phyloP scores from a whole-genome alignment of 345 rosid genomes.

The Combretum micranthum region DNA sequence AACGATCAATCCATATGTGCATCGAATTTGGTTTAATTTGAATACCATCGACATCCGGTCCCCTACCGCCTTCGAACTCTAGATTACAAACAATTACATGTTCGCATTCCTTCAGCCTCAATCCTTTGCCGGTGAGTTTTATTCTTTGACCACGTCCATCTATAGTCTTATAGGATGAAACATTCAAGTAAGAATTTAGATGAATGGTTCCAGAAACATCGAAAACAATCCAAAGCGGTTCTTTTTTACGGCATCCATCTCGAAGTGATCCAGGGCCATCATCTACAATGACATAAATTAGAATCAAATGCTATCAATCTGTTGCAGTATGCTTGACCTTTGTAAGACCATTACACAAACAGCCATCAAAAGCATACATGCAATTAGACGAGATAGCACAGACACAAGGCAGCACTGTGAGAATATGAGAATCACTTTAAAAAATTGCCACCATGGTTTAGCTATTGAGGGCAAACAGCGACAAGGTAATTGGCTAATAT shows the following conservation, averaged over 20 bases:
- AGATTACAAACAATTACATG: slow-evolving; percentile 82
- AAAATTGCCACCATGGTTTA: too few relatives aligned
- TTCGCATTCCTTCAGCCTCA: slow-evolving; percentile 78
- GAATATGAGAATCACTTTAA: too few relatives aligned
- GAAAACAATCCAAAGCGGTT: slow-evolving; percentile 89
- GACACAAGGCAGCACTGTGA: too few relatives aligned
- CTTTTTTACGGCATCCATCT: slow-evolving; percentile 65
- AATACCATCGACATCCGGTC: slow-evolving; percentile 83
- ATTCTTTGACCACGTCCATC: slow-evolving; percentile 91
- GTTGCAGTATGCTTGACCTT: background rate
- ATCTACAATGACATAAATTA: slow-evolving; percentile 33
- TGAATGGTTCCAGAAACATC: slow-evolving; percentile 71
- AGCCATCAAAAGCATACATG: background rate
- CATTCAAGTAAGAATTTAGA: slow-evolving; percentile 50
- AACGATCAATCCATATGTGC: slow-evolving; percentile 87
- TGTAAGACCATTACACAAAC: too few relatives aligned
- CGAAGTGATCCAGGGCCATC: slow-evolving; percentile 90
- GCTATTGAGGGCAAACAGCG: too few relatives aligned
- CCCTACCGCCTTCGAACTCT: slow-evolving; percentile 82
- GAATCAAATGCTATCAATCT: background rate
- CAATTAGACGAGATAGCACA: too few relatives aligned
- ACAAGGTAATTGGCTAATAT: too few relatives aligned
- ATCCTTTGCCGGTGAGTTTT: slow-evolving; percentile 82
- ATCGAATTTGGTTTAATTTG: slow-evolving; percentile 91
- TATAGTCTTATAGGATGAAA: slow-evolving; percentile 84